These are phyloP conservation scores for Hypsizygus marmoreus DNA, from an alignment of 768 basidiomycete genomes.

Conservation along the genomic window DNA sequence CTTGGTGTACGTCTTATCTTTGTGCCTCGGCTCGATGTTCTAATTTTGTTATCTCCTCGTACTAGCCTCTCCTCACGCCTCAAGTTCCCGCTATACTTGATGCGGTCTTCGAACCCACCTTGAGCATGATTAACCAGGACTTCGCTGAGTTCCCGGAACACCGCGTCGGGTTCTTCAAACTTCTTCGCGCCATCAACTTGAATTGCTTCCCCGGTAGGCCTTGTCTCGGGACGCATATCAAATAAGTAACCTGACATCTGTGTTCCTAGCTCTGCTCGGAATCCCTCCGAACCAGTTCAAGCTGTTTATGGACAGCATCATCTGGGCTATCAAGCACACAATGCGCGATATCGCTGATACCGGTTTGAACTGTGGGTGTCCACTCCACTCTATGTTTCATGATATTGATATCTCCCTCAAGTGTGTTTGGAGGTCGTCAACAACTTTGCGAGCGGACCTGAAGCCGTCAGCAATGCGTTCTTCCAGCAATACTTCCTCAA, in stretches of 20 bases:
- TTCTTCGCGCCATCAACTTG: conserved; percentile 88
- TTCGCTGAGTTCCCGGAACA: conserved; percentile 99
- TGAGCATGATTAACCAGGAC: conserved; percentile 99
- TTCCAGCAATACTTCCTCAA: conserved; percentile 96
- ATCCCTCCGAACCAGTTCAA: conserved; percentile 95
- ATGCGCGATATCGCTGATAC: conserved; percentile 98
- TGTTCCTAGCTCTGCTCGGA: conserved; percentile 66
- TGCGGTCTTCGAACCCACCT: conserved; percentile 94
- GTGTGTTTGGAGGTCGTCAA: conserved; percentile 94
- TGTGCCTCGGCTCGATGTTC: conserved; percentile 3
- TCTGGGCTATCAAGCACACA: conserved; percentile 99
- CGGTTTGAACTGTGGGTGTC: conserved; percentile 67
- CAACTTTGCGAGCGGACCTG: conserved; percentile 82
- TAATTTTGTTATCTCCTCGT: conserved; percentile 14
- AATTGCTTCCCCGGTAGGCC: conserved; percentile 91
- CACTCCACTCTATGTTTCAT: conserved; percentile 5
- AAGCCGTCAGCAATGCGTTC: conserved; percentile 85
- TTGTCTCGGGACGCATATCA: conserved; percentile 1
- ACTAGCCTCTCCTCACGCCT: conserved; percentile 80
- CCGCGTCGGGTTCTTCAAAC: conserved; percentile 94
- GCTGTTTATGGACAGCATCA: conserved; percentile 95
- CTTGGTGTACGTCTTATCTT: conserved; percentile 68
- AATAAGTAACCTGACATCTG: conserved; percentile 9
- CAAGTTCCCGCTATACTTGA: conserved; percentile 96
- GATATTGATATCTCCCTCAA: conserved; percentile 25